Evolutionary conservation across 495 filamentous ascomycete genomes (phyloP), one percentile per base, ranked within the genome.

Genomic region (Xylaria nigripes): DNA sequence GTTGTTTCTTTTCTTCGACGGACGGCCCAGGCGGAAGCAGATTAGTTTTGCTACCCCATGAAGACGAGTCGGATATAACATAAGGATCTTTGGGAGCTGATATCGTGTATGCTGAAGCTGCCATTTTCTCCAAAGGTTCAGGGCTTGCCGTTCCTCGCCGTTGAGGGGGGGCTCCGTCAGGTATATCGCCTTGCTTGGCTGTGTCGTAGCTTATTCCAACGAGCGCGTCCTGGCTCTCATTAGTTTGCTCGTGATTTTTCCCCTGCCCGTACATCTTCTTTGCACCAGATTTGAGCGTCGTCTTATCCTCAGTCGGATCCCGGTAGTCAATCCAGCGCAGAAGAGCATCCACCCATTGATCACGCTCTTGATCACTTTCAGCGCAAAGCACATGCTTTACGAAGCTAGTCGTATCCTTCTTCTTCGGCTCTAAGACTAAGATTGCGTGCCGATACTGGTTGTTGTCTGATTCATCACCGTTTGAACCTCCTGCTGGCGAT

Each of bases 391-490:
- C 89, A 70, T 98, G 93, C 42, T 91, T 86, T n/a, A 95, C 89
- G 40, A 90, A 77, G 59, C 85, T 93, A 16, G 77, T 85, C 5
- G 91, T 88, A 68, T 98, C 94, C 68, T 96, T 98, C 68, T 88
- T 88, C 74, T 97, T 98, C 1, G 90, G 91, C 67, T 98, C 93
- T 36, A 96, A 62, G 49, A 98, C 86, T 44, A 97, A 75, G 70
- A 98, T 97, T 5, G 94, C 93, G 72, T 98, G 93, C 9, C 93
- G 85, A 66, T 95, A 97, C 64, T 97, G 88, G 61, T 93, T 95
- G 61, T 93, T 95, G 42, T 98, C 93, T n/a, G 67, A 59, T 34
- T 82, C 75, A 53, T 95, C 89, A 38, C 86, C 84, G 19, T 81
- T 79, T 19, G 68, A 69, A 25, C 65, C 68, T 19, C 78, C 76